Conservation (phyloP, 2,329 filamentous ascomycete genomes). For the Raffaelea albimanens region DNA sequence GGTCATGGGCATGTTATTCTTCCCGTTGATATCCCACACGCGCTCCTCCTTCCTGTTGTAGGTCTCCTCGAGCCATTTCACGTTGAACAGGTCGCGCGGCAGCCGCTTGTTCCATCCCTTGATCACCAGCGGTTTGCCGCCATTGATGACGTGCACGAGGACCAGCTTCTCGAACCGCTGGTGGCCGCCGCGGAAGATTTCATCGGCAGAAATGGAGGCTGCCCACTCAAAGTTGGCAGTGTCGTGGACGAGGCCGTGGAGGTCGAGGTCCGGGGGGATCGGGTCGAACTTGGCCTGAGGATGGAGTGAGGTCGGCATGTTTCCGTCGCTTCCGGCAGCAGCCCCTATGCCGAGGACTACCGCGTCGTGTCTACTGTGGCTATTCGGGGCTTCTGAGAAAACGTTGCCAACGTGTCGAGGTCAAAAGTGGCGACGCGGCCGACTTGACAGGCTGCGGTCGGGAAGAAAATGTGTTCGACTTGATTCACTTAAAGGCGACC, state of each 20-base stretch:
- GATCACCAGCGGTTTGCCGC: conserved; percentile 81
- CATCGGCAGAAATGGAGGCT: conserved; percentile 65
- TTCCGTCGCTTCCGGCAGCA: conserved; percentile 14
- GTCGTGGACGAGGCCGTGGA: conserved; percentile 63
- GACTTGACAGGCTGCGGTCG: no score
- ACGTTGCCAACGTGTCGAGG: no score
- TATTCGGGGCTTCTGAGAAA: no score
- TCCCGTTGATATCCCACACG: conserved; percentile 69
- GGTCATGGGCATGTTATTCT: conserved; percentile 71
- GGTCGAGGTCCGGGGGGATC: conserved; percentile 75
- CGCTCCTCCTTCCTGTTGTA: conserved; percentile 76
- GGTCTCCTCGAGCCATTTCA: conserved; percentile 69
- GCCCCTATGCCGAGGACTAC: no score
- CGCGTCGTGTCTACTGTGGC: no score
- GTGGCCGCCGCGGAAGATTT: conserved; percentile 67
- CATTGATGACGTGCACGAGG: conserved; percentile 69
- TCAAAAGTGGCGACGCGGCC: no score
- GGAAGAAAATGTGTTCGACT: no score
- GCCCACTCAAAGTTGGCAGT: conserved; percentile 84
- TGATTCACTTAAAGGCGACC: no score
- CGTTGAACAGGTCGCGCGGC: conserved; percentile 69
- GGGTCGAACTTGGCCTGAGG: conserved; percentile 88
- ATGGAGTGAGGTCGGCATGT: conserved; percentile 65
- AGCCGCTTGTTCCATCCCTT: conserved; percentile 75
- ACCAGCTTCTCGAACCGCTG: conserved; percentile 81